Conservation (phyloP, 257 asterid species). For the Lavandula angustifolia region DNA sequence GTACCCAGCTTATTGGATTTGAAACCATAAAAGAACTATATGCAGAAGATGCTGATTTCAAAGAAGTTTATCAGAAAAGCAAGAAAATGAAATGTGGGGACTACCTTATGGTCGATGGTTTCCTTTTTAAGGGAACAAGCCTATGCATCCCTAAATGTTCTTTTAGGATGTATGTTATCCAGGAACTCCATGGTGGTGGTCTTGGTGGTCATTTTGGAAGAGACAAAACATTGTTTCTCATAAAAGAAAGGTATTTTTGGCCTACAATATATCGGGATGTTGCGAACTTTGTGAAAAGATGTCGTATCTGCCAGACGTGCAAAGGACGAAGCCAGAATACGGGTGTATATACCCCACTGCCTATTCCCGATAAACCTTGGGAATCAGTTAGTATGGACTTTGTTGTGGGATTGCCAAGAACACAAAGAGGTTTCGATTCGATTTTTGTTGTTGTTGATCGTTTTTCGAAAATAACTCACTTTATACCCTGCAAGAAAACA, state of each 20-base stretch:
- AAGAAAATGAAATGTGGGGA: neutral
- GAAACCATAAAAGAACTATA: neutral
- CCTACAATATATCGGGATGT: neutral
- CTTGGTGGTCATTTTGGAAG: neutral
- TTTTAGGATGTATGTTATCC: neutral
- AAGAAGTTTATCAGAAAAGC: neutral
- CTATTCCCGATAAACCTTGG: neutral
- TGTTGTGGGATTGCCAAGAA: neutral
- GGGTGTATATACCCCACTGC: neutral
- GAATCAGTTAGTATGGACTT: neutral
- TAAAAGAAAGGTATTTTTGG: too few relatives aligned
- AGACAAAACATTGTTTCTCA: too few relatives aligned
- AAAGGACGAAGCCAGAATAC: neutral
- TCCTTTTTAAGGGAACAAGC: neutral
- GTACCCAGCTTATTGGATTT: too few relatives aligned
- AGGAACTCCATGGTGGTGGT: constrained; percentile 7
- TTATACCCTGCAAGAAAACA: neutral
- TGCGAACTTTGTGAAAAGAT: neutral
- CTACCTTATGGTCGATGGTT: neutral
- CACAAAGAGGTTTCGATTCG: neutral
- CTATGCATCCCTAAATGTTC: neutral
- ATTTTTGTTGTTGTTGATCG: neutral
- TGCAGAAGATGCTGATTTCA: neutral
- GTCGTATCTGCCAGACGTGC: neutral
- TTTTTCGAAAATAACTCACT: neutral